These are phyloP conservation scores for Termitomyces sp. DNA, from an alignment of 1,284 basidiomycete species.

Conservation along the genomic window DNA sequence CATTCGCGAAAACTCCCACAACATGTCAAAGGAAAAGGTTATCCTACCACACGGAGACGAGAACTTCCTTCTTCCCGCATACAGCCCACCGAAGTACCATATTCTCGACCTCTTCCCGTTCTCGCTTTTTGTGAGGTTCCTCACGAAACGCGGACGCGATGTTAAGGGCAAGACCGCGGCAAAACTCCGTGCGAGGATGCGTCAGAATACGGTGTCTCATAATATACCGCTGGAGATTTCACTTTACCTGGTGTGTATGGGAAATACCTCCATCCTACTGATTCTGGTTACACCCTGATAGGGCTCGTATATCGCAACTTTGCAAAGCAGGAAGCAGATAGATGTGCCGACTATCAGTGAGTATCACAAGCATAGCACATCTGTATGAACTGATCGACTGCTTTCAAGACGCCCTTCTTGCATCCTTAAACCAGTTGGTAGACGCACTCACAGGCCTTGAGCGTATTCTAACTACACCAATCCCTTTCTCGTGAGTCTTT, in stretches of 20 bases:
- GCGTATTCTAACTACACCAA: conserved; percentile 73
- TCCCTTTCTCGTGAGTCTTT: conserved; percentile 63
- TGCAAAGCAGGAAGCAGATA: conserved; percentile 55
- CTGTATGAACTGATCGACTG: not conserved
- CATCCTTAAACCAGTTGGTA: conserved; percentile 51
- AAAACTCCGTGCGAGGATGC: conserved; percentile 45
- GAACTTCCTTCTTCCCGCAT: conserved; percentile 50
- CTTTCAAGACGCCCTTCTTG: conserved; percentile 46
- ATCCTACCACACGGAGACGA: conserved; percentile 36
- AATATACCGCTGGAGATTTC: conserved; percentile 73
- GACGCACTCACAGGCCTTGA: conserved; percentile 70
- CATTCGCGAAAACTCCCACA: not conserved
- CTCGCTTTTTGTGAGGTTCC: conserved; percentile 48
- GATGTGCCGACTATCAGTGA: conserved; percentile 65
- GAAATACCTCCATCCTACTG: not conserved
- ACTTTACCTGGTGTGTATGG: conserved; percentile 56
- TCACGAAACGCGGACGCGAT: conserved; percentile 43
- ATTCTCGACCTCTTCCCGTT: conserved; percentile 68
- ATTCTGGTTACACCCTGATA: conserved; percentile 21
- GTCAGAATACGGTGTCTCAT: conserved; percentile 45
- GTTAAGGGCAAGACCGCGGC: conserved; percentile 58
- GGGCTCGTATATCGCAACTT: conserved; percentile 61
- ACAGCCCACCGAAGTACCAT: conserved; percentile 58
- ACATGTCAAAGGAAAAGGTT: conserved; percentile 18
- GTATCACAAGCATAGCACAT: conserved; percentile 18